Base-by-base conservation (phyloP, 2,329 filamentous ascomycete species). In the Diaporthe sp. region DNA sequence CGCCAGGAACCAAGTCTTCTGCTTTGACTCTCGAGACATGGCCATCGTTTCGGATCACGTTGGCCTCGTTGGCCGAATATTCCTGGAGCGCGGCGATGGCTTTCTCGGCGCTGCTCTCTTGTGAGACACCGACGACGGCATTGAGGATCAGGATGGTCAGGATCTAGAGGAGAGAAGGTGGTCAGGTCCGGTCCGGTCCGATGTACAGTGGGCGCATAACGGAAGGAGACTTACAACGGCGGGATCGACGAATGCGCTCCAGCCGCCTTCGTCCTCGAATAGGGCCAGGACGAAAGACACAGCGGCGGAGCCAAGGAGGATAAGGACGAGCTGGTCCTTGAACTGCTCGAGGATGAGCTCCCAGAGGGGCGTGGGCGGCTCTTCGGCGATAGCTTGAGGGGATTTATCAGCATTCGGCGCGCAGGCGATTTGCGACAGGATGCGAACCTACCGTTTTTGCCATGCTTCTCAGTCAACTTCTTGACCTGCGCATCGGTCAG, bases 91-190 rank as follows among this genome's bases (percentile, higher is more conserved):
- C 97, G 35, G 97, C 96, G 83, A 99, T 99, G 69, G 97, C 97
- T 87, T 98, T 98, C 85, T 99, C 97, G 78, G 97, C 97, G 82
- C 96, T 98, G 85, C 95, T 98, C 88, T 99, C 97, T 88, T 99
- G 97, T 73, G 96, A 98, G 38, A 99, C 97, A 82, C 97, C 97
- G 77, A 99, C 97, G 78, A 99, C 93, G 76, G 97, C 94, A 86
- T 99, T 99, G 80, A 99, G 92, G 77, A 99, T 93, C 60, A 99
- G 89, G 81, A 99, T 99, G 35, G 96, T 98, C 77, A 99, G 90
- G 79, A 99, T 99, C 94, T 97, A 76, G 33, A 70, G 10, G 5
- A 17, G 4, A 30, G 7, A 54, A 9, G 25, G 42, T 67, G 52
- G 30, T 72, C 30, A 74, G 74, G 45, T 17, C 25, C 12, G 35